Base-by-base conservation (phyloP, 2,329 filamentous ascomycete genomes). In the Fusarium foetens region DNA sequence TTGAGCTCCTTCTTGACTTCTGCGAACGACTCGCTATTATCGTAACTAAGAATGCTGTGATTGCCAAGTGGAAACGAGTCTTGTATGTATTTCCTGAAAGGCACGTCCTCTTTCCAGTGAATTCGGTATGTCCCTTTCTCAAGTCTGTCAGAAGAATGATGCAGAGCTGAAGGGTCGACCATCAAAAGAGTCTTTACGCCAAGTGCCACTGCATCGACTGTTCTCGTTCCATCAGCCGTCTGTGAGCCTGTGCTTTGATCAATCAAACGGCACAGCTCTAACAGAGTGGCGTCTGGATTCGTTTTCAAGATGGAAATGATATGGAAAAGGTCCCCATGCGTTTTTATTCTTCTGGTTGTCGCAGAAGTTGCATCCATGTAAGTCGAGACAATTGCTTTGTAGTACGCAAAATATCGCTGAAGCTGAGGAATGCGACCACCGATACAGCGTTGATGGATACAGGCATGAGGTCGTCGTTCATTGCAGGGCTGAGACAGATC, bases 161-260 rank as follows among this genome's bases (percentile, higher is more conserved):
- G 23, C 0, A 55, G 23, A 8, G 48, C 48, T 5, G 58, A 38
- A 14, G 58, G 49, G 8, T 61, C 39, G 4, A 61, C 45, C 58
- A 61, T 61, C 1, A 61, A 7, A 14, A 61, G n/a, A 5, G 21
- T 3, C 14, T 45, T 61, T 1, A 61, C 31, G 1, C 23, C 31
- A 21, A 61, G 58, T 13, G 31, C 13, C 0, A 57, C 31, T 11
- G 23, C 3, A 38, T 57, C 31, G 6, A 35, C 31, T 6, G 42
- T 27, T 9, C 6, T 39, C 5, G 1, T 13, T n/a, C 1, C 1
- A 6, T 27, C 21, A 23, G 5, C 4, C 8, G 0, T 4, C 0
- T 45, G 21, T 14, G 38, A 16, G 4, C 2, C 21, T 19, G n/a
- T 19, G 0, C 6, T n/a, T 3, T 6, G 1, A 5, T 6, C 4